A percentile compares a stretch with the other conserved stretches of the same genome.
Evolutionary conservation across 805 yeast species (phyloP).

Genomic region (Wickerhamiella spandovensis): DNA sequence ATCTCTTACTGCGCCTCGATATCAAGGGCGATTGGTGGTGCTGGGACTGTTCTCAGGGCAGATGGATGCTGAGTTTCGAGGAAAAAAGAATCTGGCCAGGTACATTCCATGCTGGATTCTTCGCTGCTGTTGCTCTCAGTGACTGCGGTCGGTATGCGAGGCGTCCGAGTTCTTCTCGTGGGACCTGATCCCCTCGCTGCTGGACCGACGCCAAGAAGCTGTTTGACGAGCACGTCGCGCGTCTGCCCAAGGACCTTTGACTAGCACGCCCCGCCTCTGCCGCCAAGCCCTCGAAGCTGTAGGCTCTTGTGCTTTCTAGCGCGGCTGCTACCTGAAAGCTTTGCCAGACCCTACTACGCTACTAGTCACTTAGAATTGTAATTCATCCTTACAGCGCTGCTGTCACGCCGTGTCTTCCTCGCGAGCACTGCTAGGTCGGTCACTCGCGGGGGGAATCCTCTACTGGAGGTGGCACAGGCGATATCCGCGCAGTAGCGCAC

Average conservation of each 20-base stretch:
- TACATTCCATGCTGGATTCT: not conserved
- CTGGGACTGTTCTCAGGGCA: no score
- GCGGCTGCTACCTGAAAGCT: no score
- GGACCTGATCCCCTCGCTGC: slow-evolving; percentile 80
- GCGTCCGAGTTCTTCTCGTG: slow-evolving; percentile 82
- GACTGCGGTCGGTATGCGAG: slow-evolving; percentile 31
- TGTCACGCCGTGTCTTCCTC: no score
- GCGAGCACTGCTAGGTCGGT: no score
- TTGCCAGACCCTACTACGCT: not conserved
- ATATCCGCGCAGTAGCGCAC: no score
- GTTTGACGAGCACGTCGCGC: slow-evolving; percentile 72
- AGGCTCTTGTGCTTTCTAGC: no score
- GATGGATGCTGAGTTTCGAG: not conserved
- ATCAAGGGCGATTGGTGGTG: not conserved
- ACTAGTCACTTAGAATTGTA: not conserved
- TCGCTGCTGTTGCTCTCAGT: not conserved
- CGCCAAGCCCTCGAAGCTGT: no score
- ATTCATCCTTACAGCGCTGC: no score
- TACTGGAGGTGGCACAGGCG: no score
- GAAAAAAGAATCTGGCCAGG: not conserved
- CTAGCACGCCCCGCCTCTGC: no score
- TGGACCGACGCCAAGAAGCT: slow-evolving; percentile 69
- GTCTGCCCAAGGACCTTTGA: slow-evolving; percentile 36
- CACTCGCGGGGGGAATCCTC: no score
- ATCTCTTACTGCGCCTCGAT: no score